Evolutionary conservation across 306 rosid genomes (phyloP), one percentile per base, ranked within the genome.

Genomic region (Castanospermum australe): DNA sequence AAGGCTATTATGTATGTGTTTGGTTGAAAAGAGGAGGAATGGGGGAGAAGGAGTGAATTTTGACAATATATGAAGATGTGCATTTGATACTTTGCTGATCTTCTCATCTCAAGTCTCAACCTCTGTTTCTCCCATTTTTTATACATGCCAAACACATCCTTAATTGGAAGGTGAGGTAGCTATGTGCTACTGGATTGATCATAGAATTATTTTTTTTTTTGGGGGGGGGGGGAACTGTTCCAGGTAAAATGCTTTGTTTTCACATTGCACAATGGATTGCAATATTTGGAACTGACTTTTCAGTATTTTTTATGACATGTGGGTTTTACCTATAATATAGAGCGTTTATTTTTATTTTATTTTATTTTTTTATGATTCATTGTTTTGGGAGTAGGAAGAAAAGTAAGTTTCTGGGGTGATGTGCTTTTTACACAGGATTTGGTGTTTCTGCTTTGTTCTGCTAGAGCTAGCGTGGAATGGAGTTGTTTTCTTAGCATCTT

Each of bases 121-220:
- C 14, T 50, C 15, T 5, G 54, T 60, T 41, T 17, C 14, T 51
- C 33, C 14, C 12, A 10, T 30, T 45, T 72, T 75, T 45, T 7
- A 10, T 41, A 25, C 28, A 2, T 78, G n/a, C 50, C 60, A 28
- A 47, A 67, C 9, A 32, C 47, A 20, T 2, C 33, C 28, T 50
- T 80, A 64, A 54, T 66, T 57, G 17, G 62, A 21, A 21, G 10
- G 18, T 45, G 71, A 45, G 28, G 47, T 63, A 13, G 36, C 24
- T 60, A 28, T n/a, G n/a, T 71, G 56, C 38, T 72, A 14, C 60
- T 72, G 59, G 39, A 8, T 69, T 56, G 78, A 47, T 60, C 44
- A 47, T n/a, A n/a, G n/a, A n/a, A n/a, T 2, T 18, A 6, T 8
- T 52, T 8, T 52, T 18, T n/a, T n/a, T n/a, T n/a, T n/a, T n/a